phyloP scores from a whole-genome alignment of 768 basidiomycete species.

The Porphyrellus cyaneotinctus region DNA sequence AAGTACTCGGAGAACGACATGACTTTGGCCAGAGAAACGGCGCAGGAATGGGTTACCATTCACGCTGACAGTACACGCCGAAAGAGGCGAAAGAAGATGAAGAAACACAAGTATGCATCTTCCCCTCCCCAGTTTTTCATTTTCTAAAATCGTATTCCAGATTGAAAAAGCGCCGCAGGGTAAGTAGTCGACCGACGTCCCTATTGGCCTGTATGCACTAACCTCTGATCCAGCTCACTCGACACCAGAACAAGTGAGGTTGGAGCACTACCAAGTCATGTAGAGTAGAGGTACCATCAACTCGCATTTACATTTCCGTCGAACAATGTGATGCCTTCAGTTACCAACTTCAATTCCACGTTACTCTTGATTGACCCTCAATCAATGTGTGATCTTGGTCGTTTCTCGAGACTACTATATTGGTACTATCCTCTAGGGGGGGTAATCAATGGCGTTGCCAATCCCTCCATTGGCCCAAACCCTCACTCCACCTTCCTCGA shows the following conservation, averaged over 20 bases:
- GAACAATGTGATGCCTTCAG: constrained; percentile 5
- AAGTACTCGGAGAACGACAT: constrained; percentile 47
- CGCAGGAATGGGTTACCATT: constrained; percentile 60
- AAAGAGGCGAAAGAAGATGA: constrained; percentile 91
- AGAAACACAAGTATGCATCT: constrained; percentile 84
- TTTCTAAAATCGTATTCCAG: constrained; percentile 35
- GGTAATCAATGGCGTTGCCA: not conserved
- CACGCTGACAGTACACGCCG: constrained; percentile 78
- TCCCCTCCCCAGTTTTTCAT: constrained; percentile 1
- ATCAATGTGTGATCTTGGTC: not conserved
- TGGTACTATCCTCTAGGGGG: not conserved
- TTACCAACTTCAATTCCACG: not conserved
- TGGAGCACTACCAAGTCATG: not conserved
- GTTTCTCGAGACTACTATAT: not conserved
- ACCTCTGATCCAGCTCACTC: constrained; percentile 41
- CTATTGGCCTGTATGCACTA: constrained; percentile 9
- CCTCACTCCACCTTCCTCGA: constrained; percentile 63
- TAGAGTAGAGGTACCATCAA: not conserved
- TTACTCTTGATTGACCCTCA: not conserved
- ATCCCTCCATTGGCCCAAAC: constrained; percentile 49
- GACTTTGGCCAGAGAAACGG: constrained; percentile 48
- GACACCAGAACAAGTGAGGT: constrained; percentile 33
- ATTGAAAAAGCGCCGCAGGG: constrained; percentile 88
- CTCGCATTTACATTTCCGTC: not conserved
- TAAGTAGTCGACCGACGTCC: constrained; percentile 35